Evolutionary conservation across 345 rosid genomes (phyloP).

Genomic region (Brassica juncea): DNA sequence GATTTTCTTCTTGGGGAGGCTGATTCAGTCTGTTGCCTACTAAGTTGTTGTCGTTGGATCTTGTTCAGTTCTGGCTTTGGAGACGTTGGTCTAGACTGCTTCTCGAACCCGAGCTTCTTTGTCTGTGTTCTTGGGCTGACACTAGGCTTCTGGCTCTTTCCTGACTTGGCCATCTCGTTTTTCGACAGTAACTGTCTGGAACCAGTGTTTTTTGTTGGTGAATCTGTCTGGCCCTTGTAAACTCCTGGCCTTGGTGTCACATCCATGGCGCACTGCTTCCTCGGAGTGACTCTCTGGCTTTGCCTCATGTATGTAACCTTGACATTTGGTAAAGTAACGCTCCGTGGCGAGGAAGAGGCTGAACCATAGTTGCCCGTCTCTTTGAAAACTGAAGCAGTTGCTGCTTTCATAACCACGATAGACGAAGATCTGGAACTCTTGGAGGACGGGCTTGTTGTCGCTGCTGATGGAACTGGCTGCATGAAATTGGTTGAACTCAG

Average conservation of each 20-base stretch:
- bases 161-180: constrained; percentile 41
- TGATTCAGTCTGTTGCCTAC: constrained; percentile 51
- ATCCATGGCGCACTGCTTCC: constrained; percentile 53
- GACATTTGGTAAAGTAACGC: constrained; percentile 42
- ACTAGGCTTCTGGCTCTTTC: constrained; percentile 47
- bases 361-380: constrained; percentile 41
- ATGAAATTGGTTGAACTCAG: constrained; percentile 34
- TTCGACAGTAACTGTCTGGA: constrained; percentile 32
- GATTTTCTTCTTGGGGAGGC: constrained; percentile 48
- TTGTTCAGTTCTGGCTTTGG: constrained; percentile 51
- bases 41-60: constrained; percentile 49
- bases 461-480: constrained; percentile 39
- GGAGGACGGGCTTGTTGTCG: constrained; percentile 45
- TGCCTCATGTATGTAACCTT: constrained; percentile 41
- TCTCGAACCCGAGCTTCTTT: constrained; percentile 54
- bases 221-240: constrained; percentile 40
- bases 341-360: constrained; percentile 30
- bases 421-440: constrained; percentile 52
- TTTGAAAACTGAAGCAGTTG: constrained; percentile 37
- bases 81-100: constrained; percentile 43
- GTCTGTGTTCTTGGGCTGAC: constrained; percentile 53
- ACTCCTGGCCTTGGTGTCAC: constrained; percentile 44
- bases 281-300: constrained; percentile 41
- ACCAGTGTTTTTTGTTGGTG: constrained; percentile 41
- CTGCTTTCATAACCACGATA: constrained; percentile 56